Evolutionary conservation across 2,329 filamentous ascomycete genomes (phyloP), one percentile per base, ranked within the genome.

Genomic region (Massarina eburnea): DNA sequence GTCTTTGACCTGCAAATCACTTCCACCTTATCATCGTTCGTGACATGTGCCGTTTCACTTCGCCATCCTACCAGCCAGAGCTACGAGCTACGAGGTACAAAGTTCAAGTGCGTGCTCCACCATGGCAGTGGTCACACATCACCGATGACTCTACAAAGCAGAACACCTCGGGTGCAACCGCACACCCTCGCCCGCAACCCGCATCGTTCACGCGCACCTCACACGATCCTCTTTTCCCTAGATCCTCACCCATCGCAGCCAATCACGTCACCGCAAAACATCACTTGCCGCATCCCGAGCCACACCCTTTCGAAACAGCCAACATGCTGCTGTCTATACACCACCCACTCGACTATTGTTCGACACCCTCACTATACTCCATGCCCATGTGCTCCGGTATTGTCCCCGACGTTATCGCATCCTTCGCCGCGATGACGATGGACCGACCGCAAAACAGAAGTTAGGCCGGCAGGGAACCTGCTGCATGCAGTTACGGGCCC

Each of bases 151-250:
- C 37, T 35, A 30, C 24, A 7, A 7, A 27, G 29, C 42, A 49
- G 39, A 42, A 27, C 43, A 29, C 36, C 35, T 38, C 47, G 39
- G 43, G 21, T 29, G 10, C 43, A 37, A 35, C 20, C 47, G 43
- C 38, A 40, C 47, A 43, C 39, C 35, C 41, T 37, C 21, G 19
- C 32, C 22, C 38, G 30, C 24, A 26, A 42, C 42, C 42, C 42
- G 46, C 39, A 35, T 21, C 18, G 40, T 35, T 43, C 46, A 44
- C 46, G 37, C 39, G 41, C 37, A 12, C n/a, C n/a, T n/a, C 45
- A 20, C 35, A 34, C 17, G 15, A 47, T 30, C 22, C 21, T 12
- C 8, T 19, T 14, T 20, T 26, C 15, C 19, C 8, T 8, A 15
- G 12, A 10, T 17, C 17, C 19, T 10, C 27, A 33, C 35, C 29